Evolutionary conservation across 768 basidiomycete species (phyloP).

Genomic region (Agrocybe pediades): DNA sequence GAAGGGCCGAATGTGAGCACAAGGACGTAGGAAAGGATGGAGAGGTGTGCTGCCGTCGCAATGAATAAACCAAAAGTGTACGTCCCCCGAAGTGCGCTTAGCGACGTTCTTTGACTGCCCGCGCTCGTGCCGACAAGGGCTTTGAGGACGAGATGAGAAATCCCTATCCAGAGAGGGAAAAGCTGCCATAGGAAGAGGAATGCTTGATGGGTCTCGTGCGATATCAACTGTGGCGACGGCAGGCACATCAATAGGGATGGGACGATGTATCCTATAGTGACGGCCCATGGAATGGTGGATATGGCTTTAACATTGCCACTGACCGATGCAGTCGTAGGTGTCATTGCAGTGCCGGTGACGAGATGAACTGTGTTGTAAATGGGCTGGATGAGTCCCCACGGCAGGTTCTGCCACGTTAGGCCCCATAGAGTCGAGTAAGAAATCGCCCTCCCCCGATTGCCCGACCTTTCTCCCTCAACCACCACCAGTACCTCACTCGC

Average conservation of each 20-base stretch:
- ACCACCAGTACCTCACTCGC: not conserved
- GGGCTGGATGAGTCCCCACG: not conserved
- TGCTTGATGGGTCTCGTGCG: not conserved
- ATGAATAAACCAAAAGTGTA: not conserved
- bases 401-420: not conserved
- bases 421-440: constrained; percentile 1
- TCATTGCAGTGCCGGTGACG: not conserved
- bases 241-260: not conserved
- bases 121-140: not conserved
- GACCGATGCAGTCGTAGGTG: not conserved
- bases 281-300: not conserved
- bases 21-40: not conserved
- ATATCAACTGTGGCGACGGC: not conserved
- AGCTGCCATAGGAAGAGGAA: not conserved
- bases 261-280: not conserved
- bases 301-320: not conserved
- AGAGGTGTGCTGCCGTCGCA: not conserved
- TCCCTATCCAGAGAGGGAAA: not conserved
- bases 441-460: not conserved
- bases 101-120: not conserved
- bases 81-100: not conserved
- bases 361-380: not conserved
- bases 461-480: not conserved
- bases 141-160: not conserved
- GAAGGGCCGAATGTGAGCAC: not conserved